Conservation (phyloP, 371 early-diverging fungal species). For the Funneliformis caledonium region DNA sequence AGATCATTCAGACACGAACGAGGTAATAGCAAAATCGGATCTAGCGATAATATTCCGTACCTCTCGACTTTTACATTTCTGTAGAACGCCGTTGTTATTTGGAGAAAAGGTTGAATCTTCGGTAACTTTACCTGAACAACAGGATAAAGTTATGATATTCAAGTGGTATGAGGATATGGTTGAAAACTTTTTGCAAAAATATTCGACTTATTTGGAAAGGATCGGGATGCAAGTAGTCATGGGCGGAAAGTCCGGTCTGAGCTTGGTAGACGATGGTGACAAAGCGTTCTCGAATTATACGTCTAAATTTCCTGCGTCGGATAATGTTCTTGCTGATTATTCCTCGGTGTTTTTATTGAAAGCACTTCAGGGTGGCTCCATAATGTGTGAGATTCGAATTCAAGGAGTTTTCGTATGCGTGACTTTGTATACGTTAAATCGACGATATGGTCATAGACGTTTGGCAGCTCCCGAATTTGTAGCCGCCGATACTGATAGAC, state of each 20-base stretch:
- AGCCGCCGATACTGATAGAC: constrained; percentile 57
- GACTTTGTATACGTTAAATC: constrained; percentile 74
- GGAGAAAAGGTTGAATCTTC: background rate
- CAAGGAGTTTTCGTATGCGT: constrained; percentile 74
- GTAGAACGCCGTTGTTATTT: constrained; percentile 67
- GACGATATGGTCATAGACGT: constrained; percentile 63
- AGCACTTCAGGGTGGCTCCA: constrained; percentile 66
- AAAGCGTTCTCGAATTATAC: constrained; percentile 42
- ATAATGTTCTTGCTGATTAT: constrained; percentile 47
- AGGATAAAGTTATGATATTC: background rate
- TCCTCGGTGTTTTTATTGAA: constrained; percentile 73
- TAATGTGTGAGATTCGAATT: constrained; percentile 76
- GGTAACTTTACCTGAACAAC: background rate
- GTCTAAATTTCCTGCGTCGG: constrained; percentile 52
- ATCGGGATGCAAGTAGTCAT: constrained; percentile 74
- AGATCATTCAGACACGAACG: constrained; percentile 56
- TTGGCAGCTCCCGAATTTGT: constrained; percentile 53
- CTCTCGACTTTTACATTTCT: constrained; percentile 66
- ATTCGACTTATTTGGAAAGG: constrained; percentile 67
- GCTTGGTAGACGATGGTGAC: constrained; percentile 42
- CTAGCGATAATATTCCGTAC: constrained; percentile 64
- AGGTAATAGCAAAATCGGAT: constrained; percentile 46
- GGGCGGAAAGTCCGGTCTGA: constrained; percentile 50
- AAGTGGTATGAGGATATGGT: constrained; percentile 67
- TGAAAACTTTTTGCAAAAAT: constrained; percentile 64